Evolutionary conservation across 1,284 basidiomycete genomes (phyloP), one percentile per base, ranked within the genome.

Genomic region (Tylopilus sp.): DNA sequence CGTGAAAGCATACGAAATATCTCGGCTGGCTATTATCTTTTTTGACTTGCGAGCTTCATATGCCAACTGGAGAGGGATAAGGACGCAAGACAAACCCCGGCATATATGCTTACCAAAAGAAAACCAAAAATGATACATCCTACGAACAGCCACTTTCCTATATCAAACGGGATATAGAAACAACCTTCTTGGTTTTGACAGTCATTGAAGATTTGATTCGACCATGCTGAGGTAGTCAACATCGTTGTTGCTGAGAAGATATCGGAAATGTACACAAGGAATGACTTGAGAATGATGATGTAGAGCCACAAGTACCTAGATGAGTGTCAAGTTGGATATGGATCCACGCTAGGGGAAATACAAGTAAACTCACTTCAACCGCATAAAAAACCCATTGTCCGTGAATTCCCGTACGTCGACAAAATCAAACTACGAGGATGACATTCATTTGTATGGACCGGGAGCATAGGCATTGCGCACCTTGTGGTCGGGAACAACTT

Each of bases 121-220:
- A 99, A 99, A 29, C 95, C 97, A 80, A 98, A 96, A 75, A 98
- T 93, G 86, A 99, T 99, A 80, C 97, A 99, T 52, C 95, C 96
- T 33, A 97, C 93, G 82, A 99, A 99, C 67, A 99, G 85, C 96
- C 96, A 99, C 80, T 96, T 95, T 66, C 95, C 96, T 60, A 95
- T 90, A 64, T 85, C 84, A 82, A 98, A 98, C 10, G 95, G 91
- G 67, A 99, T 95, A 72, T 91, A 89, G 68, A 98, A 89, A 71
- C 94, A 95, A 60, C 94, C 91, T 22, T 87, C 65, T 74, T 83
- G 76, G 70, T 77, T 69, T 71, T 80, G 82, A 74, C 94, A 96
- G 72, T 91, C 87, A 69, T 91, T 84, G 81, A 95, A 94, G 75
- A 97, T 96, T 78, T 94, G 89, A 73, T 95, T 96, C 60, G 92